Evolutionary conservation across 768 basidiomycete genomes (phyloP).

Genomic region (Omphalotus guepiniiformis): DNA sequence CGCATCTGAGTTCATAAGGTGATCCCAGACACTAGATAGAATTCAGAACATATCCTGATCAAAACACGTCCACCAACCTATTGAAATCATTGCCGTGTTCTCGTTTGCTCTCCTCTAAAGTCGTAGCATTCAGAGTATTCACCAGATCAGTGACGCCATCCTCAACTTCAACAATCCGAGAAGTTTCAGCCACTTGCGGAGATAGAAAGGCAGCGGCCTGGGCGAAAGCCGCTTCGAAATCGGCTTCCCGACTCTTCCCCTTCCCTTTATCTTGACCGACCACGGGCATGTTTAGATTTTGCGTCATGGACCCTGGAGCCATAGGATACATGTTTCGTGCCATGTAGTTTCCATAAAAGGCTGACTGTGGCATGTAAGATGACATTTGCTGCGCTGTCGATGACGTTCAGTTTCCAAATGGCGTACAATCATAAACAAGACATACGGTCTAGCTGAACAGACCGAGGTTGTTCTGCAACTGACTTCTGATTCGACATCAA

Average conservation of each 20-base stretch:
- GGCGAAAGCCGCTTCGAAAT: slow-evolving; percentile 85
- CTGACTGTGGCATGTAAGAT: slow-evolving; percentile 32
- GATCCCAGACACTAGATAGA: slow-evolving; percentile 55
- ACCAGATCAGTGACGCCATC: slow-evolving; percentile 36
- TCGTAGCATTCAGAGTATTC: slow-evolving; percentile 31
- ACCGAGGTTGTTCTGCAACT: slow-evolving; percentile 31
- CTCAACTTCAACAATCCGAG: slow-evolving; percentile 53
- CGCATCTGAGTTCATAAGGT: slow-evolving; percentile 52
- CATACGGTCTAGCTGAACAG: slow-evolving; percentile 36
- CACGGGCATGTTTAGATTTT: slow-evolving; percentile 23
- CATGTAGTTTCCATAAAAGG: slow-evolving; percentile 34
- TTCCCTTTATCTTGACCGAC: slow-evolving; percentile 55
- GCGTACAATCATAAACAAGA: neutral
- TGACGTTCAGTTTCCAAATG: neutral
- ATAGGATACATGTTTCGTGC: slow-evolving; percentile 28
- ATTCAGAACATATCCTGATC: neutral
- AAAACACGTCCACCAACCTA: slow-evolving; percentile 34
- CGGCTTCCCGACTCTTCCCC: slow-evolving; percentile 71
- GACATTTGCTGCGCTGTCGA: slow-evolving; percentile 36
- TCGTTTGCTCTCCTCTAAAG: slow-evolving; percentile 27
- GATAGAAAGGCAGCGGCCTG: slow-evolving; percentile 55
- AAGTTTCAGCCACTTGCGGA: slow-evolving; percentile 34
- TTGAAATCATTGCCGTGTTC: slow-evolving; percentile 41
- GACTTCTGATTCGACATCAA: slow-evolving; percentile 20
- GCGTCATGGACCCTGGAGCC: slow-evolving; percentile 31